Conservation (phyloP, 805 yeast genomes). For the Metschnikowia anglica region DNA sequence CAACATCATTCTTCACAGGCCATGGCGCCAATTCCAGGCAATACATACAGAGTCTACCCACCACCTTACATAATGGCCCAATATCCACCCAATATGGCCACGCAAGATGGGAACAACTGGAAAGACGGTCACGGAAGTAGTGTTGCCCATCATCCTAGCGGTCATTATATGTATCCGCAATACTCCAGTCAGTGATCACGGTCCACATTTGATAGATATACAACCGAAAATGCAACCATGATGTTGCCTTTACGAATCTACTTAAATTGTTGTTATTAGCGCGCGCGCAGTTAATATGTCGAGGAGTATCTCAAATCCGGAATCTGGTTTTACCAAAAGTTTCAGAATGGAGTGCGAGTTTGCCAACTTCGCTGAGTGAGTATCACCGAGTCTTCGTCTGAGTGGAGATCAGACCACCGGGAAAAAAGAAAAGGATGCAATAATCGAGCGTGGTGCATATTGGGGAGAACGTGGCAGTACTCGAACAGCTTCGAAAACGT, state of each 20-base stretch:
- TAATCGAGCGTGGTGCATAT: slow-evolving; percentile 3
- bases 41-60: not conserved
- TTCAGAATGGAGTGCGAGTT: no score
- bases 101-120: no score
- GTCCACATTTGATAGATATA: no score
- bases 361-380: no score
- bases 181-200: slow-evolving; percentile 8
- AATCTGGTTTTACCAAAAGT: no score
- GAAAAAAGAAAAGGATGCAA: not conserved
- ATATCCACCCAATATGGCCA: slow-evolving; percentile 1
- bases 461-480: not conserved
- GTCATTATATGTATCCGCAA: slow-evolving; percentile 6
- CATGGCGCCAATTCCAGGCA: slow-evolving; percentile 2
- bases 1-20: slow-evolving; percentile 5
- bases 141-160: not conserved
- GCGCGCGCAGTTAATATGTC: no score
- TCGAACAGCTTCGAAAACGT: no score
- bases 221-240: no score
- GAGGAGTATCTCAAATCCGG: no score
- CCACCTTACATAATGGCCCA: slow-evolving; percentile 11
- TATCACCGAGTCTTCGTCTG: not conserved
- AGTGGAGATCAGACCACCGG: not conserved
- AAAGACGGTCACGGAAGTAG: not conserved
- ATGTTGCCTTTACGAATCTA: no score
- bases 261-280: no score